phyloP scores from a whole-genome alignment of 176 grass and related monocot genomes.

The Carex littledalei region DNA sequence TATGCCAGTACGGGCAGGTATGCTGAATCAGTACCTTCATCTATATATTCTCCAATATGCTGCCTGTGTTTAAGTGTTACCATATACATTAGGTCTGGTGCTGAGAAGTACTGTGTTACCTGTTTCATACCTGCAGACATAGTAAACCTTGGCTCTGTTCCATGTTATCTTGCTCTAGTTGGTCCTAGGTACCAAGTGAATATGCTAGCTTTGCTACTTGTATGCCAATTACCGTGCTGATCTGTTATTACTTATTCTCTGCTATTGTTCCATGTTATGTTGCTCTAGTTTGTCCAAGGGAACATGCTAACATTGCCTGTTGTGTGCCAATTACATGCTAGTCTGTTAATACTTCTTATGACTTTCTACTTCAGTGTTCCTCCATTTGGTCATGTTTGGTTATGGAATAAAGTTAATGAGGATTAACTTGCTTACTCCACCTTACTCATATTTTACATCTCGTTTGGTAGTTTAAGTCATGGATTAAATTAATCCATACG shows the following conservation, averaged over 20 bases:
- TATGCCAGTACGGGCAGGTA: conserved; percentile 83
- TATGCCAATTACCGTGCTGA: not conserved
- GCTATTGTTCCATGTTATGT: not conserved
- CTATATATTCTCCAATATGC: not conserved
- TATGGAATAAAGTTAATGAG: too few relatives aligned
- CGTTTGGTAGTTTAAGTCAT: too few relatives aligned
- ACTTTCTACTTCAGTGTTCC: not conserved
- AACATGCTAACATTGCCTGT: not conserved
- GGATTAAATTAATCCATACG: too few relatives aligned
- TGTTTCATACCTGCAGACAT: not conserved
- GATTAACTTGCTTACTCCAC: too few relatives aligned
- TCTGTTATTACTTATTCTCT: not conserved
- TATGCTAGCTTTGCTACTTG: not conserved
- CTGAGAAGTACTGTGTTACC: not conserved
- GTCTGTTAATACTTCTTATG: not conserved
- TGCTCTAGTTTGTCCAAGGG: not conserved
- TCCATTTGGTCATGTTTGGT: not conserved
- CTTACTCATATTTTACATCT: too few relatives aligned
- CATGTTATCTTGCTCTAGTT: not conserved
- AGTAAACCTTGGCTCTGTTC: not conserved
- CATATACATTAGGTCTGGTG: not conserved
- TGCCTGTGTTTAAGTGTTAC: not conserved
- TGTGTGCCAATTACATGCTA: not conserved
- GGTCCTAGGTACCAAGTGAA: not conserved
- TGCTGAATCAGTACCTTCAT: not conserved